Evolutionary conservation across 176 grass and related monocot genomes (phyloP), one percentile per base, ranked within the genome.

Genomic region (Musa schizocarpa): DNA sequence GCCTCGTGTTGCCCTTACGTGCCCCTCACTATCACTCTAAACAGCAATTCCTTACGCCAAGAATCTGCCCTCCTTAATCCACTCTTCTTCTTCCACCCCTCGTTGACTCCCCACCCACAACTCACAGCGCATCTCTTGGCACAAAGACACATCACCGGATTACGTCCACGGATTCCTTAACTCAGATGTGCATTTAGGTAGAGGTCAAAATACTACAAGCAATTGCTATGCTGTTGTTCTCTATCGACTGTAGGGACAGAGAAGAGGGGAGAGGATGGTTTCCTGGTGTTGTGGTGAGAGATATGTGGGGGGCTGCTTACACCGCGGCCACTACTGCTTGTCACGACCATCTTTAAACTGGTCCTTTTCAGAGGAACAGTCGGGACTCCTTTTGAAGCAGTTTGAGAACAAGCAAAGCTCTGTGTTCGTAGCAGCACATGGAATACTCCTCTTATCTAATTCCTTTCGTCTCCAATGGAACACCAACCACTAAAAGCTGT

Each of bases 21-120:
- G 63, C 63, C 63, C 22, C 63, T 10, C 63, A 26, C 63, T 9
- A 26, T n/a, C 63, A 23, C n/a, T n/a, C 20, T 2, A 26, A 65
- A 65, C 63, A 65, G 20, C 63, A 65, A 65, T 65, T 65, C 65
- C 24, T 67, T 67, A 67, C 65, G 65, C 24, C 65, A 67, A 67
- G 65, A 67, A 67, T 67, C 22, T 13, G 25, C 22, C 23, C 20
- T 27, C 22, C 17, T 20, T 62, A 61, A n/a, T 20, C 57, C 57
- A 61, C 23, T 67, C 23, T 27, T 26, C 23, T 27, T 14, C 23
- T 1, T 1, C 64, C 23, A 26, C 23, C 22, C 22, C 11, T n/a
- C 10, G 11, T 43, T 43, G 11, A 34, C 22, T 29, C 11, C 19
- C 23, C 64, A 13, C 26, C 63, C 63, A 26, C 57, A 62, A 21